These are phyloP conservation scores for Daedaleopsis sinensis DNA, from an alignment of 768 basidiomycete genomes.

Conservation along the genomic window DNA sequence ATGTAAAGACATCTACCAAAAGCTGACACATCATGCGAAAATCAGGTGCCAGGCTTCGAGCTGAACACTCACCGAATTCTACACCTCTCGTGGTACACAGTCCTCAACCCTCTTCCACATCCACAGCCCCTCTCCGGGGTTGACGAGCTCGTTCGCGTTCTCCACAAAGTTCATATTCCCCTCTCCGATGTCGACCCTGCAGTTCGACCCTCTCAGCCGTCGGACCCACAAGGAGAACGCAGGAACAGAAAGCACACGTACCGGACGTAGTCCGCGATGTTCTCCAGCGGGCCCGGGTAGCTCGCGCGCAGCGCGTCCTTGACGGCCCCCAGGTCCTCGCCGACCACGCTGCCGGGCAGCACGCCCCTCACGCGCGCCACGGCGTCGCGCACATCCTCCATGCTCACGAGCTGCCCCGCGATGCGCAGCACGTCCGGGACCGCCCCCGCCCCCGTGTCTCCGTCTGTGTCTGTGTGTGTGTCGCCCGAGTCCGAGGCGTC, in stretches of 20 bases:
- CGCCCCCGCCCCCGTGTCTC: too few relatives aligned
- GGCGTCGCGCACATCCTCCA: constrained; percentile 14
- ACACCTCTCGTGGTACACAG: not conserved
- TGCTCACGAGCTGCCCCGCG: constrained; percentile 18
- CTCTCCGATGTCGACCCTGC: constrained; percentile 14
- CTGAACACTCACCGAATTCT: too few relatives aligned
- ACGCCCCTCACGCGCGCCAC: constrained; percentile 15
- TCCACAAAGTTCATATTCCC: constrained; percentile 24
- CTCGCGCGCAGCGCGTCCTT: constrained; percentile 9
- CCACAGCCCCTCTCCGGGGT: constrained; percentile 24
- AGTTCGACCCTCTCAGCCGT: not conserved
- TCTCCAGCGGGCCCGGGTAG: constrained; percentile 6
- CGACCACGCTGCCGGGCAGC: constrained; percentile 14
- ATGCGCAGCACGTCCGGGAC: constrained; percentile 26
- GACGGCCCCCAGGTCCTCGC: constrained; percentile 15
- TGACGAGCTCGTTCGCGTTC: constrained; percentile 28
- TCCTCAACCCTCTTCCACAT: constrained; percentile 26
- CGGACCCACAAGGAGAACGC: not conserved
- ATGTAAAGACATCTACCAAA: too few relatives aligned
- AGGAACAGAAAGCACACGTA: not conserved
- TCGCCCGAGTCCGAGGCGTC: constrained; percentile 7
- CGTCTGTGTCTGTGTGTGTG: too few relatives aligned
- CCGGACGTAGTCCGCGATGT: constrained; percentile 12
- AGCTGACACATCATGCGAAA: too few relatives aligned
- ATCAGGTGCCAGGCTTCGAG: too few relatives aligned